phyloP scores from a whole-genome alignment of 768 basidiomycete species.

The Mycena kentingensis region DNA sequence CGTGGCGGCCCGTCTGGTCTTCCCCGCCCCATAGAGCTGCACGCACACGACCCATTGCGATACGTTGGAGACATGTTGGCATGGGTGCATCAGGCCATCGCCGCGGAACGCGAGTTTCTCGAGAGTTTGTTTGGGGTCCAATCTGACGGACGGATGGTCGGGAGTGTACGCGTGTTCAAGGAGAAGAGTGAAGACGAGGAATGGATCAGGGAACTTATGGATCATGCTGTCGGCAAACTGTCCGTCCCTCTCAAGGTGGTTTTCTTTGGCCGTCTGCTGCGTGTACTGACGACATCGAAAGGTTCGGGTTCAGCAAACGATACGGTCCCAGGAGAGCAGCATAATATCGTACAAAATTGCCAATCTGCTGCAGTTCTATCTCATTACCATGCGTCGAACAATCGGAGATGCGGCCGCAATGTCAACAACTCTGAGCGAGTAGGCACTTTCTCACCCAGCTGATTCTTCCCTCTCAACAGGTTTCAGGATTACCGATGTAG shows the following conservation, averaged over 20 bases:
- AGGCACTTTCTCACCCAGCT: constrained; percentile 26
- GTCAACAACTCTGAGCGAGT: constrained; percentile 81
- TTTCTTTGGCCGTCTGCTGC: neutral
- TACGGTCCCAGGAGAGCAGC: constrained; percentile 90
- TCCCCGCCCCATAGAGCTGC: constrained; percentile 93
- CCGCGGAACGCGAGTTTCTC: constrained; percentile 92
- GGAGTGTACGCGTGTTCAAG: constrained; percentile 60
- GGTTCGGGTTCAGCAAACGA: constrained; percentile 91
- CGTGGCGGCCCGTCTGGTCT: constrained; percentile 83
- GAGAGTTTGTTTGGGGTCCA: constrained; percentile 81
- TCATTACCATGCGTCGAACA: constrained; percentile 89
- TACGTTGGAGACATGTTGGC: constrained; percentile 99
- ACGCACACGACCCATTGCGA: constrained; percentile 95
- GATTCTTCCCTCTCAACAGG: neutral
- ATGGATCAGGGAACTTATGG: constrained; percentile 79
- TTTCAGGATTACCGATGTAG: constrained; percentile 72
- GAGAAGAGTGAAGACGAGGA: constrained; percentile 67
- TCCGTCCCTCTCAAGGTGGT: constrained; percentile 85
- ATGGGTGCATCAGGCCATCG: constrained; percentile 96
- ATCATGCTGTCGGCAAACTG: constrained; percentile 78
- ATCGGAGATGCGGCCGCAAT: constrained; percentile 84
- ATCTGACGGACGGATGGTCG: constrained; percentile 71
- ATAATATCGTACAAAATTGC: constrained; percentile 92
- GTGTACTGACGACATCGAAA: constrained; percentile 30
- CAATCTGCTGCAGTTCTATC: constrained; percentile 94